Conservation (phyloP, 225 moss, liverwort and hornwort genomes). For the Pseudisothecium myosuroides region DNA sequence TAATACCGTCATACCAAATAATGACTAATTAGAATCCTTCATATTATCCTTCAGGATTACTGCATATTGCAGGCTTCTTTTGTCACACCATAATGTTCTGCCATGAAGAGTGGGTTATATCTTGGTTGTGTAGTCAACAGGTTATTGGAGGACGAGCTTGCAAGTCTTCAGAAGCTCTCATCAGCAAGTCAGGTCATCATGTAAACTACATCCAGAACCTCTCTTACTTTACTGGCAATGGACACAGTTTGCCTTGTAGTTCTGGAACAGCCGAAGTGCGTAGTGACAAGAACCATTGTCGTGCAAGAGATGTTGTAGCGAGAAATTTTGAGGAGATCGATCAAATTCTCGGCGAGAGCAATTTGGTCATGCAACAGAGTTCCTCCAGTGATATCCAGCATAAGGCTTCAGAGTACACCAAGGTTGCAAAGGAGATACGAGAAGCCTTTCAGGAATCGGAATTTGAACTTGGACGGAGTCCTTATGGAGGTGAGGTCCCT, state of each 20-base stretch:
- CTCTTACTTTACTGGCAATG: neutral
- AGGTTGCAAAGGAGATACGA: neutral
- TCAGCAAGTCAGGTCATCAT: neutral
- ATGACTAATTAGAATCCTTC: neutral
- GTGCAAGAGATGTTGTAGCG: constrained; percentile 8
- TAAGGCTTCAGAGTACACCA: neutral
- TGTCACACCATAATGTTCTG: neutral
- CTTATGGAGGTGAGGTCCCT: neutral
- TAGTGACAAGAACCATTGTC: neutral
- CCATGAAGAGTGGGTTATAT: neutral
- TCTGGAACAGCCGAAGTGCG: neutral
- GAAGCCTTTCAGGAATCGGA: neutral
- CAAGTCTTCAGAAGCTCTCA: neutral
- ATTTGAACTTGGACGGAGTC: neutral
- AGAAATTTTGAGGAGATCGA: constrained; percentile 44
- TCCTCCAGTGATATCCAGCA: neutral
- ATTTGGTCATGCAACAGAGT: neutral
- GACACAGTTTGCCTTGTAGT: neutral
- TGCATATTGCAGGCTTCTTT: neutral
- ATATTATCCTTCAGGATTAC: neutral
- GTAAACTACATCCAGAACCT: neutral
- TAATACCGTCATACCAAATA: neutral
- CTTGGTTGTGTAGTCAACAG: constrained; percentile 25
- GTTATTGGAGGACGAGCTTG: constrained; percentile 12
- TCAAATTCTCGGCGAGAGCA: constrained; percentile 19